A percentile compares a stretch with the other conserved stretches of the same genome.
Evolutionary conservation across 163 green algal species (phyloP).

Genomic region (Scenedesmus sp.): DNA sequence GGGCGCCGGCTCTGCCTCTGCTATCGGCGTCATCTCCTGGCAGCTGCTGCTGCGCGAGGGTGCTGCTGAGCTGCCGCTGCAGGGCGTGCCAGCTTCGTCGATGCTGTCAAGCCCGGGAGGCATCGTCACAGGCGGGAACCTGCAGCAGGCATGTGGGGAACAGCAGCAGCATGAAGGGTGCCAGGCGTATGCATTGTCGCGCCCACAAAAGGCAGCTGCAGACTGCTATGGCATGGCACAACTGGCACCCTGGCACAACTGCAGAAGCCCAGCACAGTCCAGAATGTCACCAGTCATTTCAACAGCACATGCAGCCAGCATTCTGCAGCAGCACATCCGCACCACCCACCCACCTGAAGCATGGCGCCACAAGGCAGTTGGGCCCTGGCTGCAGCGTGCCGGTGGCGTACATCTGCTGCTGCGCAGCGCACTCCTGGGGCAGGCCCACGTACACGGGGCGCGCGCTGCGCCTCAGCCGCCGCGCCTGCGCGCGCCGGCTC

Average conservation of each 20-base stretch:
- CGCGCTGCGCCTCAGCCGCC: slow-evolving; percentile 22
- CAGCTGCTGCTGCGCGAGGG: slow-evolving; percentile 24
- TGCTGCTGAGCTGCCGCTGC: slow-evolving; percentile 21
- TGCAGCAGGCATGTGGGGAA: not conserved
- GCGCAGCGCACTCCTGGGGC: not conserved
- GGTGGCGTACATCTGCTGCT: slow-evolving; percentile 36
- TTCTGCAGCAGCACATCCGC: not conserved
- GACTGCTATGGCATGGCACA: no score
- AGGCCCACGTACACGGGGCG: slow-evolving; percentile 26
- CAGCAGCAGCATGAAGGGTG: not conserved
- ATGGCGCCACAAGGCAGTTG: slow-evolving; percentile 21
- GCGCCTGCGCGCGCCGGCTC: slow-evolving; percentile 29
- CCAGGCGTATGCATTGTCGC: no score
- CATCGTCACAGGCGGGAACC: slow-evolving; percentile 31
- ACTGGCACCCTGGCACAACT: no score
- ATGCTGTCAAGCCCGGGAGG: slow-evolving; percentile 6
- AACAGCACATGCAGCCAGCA: not conserved
- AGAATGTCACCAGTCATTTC: not conserved
- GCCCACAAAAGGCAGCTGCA: no score
- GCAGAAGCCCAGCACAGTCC: no score
- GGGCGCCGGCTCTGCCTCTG: not conserved
- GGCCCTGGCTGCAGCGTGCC: slow-evolving; percentile 24
- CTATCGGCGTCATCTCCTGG: not conserved
- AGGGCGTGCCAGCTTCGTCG: not conserved
- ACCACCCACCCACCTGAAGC: slow-evolving; percentile 18